Evolutionary conservation across 805 yeast species (phyloP), one percentile per base, ranked within the genome.

Genomic region (Yamadazyma ubonensis): DNA sequence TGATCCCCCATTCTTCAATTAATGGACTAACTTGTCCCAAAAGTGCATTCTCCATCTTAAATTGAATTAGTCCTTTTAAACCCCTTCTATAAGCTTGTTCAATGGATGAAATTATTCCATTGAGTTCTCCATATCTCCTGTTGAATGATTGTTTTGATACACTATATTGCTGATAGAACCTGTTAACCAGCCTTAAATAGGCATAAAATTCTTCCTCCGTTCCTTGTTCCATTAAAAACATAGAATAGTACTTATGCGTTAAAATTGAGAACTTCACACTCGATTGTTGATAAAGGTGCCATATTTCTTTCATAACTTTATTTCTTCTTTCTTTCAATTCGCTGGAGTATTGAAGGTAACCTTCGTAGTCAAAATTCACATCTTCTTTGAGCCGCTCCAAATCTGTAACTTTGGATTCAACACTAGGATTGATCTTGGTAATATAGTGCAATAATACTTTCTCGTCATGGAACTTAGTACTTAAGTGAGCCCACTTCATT

Each of bases 301-400:
- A 69, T 11, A 67, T 48, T 36, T 63, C 61, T 12, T 48, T 38
- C 33, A 67, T 48, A 8, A 59, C 50, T 2, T 52, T 53, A 4
- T 36, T 29, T 39, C 75, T 51, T 36, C 53, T 58, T n/a, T 40
- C 27, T 18, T 50, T 45, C 22, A 68, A 45, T 14, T 52, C 55
- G 2, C 52, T 42, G 6, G 54, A 35, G 34, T 53, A 65, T 22
- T 38, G 51, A 43, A 67, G 47, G 49, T 52, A 69, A 4, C 64
- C 61, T 42, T 65, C 67, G 45, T 65, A 65, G 44, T 69, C 70
- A 39, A 69, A 69, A 33, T 65, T 55, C 2, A 57, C 61, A 41
- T 61, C 51, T 29, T 56, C 50, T 36, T 61, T 58, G 1, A 63
- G 64, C 27, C 60, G 65, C 6, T 43, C 46, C 12, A 63, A 47